Conservation (phyloP, 2,329 filamentous ascomycete genomes). For the Ophiostoma ulmi region DNA sequence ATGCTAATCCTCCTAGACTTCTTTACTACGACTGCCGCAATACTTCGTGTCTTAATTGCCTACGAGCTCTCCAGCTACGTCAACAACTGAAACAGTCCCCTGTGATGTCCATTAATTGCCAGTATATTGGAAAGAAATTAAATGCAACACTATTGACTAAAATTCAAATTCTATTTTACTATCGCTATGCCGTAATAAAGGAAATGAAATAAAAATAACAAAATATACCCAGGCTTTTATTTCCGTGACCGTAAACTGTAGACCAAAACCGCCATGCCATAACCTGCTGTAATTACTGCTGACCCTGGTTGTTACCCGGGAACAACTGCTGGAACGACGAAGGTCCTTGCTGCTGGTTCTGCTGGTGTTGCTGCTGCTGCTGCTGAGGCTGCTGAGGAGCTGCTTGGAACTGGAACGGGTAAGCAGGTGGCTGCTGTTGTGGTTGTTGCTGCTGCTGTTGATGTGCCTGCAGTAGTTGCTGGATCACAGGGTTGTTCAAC, state of each 20-base stretch:
- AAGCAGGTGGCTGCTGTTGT: conserved; percentile 16
- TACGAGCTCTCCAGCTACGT: background rate
- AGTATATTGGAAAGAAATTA: background rate
- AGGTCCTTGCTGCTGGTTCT: conserved; percentile 11
- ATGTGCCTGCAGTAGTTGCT: conserved; percentile 34
- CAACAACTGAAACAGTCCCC: background rate
- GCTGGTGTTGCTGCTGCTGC: conserved; percentile 17
- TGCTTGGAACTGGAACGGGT: conserved; percentile 15
- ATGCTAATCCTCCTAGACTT: background rate
- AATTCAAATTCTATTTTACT: background rate
- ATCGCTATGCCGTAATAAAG: background rate
- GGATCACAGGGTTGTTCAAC: conserved; percentile 34
- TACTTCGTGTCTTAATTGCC: too few species aligned
- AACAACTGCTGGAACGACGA: conserved; percentile 22
- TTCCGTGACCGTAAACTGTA: background rate
- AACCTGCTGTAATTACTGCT: conserved; percentile 1
- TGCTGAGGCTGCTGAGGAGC: conserved; percentile 18
- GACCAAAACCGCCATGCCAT: background rate
- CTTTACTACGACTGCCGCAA: background rate
- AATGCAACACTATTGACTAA: background rate
- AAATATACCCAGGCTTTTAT: background rate
- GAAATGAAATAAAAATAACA: background rate
- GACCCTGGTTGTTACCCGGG: conserved; percentile 20
- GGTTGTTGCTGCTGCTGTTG: conserved; percentile 24
- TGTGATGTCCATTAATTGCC: background rate